Evolutionary conservation across 2,329 filamentous ascomycete species (phyloP), one percentile per base, ranked within the genome.

Genomic region (Paecilomyces sp.): DNA sequence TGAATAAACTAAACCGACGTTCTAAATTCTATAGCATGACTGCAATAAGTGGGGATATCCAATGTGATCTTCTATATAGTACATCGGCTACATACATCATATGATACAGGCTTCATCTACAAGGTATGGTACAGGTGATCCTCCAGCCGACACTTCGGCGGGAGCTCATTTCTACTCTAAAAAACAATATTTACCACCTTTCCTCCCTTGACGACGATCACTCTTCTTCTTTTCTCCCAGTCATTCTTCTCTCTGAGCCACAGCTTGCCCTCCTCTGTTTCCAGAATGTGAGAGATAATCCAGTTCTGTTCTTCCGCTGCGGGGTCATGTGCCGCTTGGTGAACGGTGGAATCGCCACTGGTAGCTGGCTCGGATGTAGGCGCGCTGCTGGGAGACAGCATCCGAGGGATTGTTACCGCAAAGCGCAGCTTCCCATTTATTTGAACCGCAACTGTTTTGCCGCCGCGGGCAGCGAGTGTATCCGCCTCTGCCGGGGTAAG

Each of bases 371-470:
- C 12, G 22, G 30, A 25, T 3, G 41, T 15, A 5, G 58, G 53
- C 13, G 33, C 34, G 41, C 62, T 64, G 28, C 84, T 67, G 1
- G 72, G 72, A 0, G 69, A 68, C 3, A 81, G 72, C 52, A 81
- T 77, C 30, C 80, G 79, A 0, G 84, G 80, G 25, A 94, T 85
- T 1, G 86, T 79, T n/a, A 88, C 81, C 0, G 84, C 84, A 62
- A 88, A 88, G 41, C 85, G 85, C 63, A 90, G 74, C 72, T 88
- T 92, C n/a, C 91, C 91, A 68, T 95, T 91, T 62, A 95, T 76
- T 68, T 92, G 88, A 15, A 96, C 86, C 0, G 88, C 88, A 5
- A 71, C 82, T 75, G 63, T 74, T 78, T 63, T 80, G 70, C 56
- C 81, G 74, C 57, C 81, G 74, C 66, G 82, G 76, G 64, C 87